Base-by-base conservation (phyloP, 2,329 filamentous ascomycete species). In the Knufia fluminis region DNA sequence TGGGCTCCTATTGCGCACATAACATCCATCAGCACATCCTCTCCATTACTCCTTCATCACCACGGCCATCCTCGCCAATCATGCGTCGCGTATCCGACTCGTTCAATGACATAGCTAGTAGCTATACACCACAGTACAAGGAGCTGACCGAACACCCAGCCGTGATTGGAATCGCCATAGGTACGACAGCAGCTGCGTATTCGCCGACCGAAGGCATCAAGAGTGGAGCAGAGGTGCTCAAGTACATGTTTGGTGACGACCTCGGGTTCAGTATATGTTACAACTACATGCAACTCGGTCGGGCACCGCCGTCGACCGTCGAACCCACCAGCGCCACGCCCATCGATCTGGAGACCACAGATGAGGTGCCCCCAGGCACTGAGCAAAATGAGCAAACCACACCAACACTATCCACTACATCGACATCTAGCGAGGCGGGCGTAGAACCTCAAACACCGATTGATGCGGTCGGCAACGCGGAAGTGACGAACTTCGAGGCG, bases 111-210 rank as follows among this genome's bases (percentile, higher is more conserved):
- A 71, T 46, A 62, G 66, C 0, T 20, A 62, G 58, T 16, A 60
- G 62, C 32, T 62, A 65, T 32, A 62, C 63, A 43, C 72, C 78
- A 2, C 64, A 67, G 23, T 77, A 76, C 51, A 62, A 71, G 33
- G 65, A 72, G 51, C 66, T 85, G 10, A 65, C 66, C 1, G 71
- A 77, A 44, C 71, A 83, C 8, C 74, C 78, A 12, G 74, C 82
- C 12, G 78, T 83, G 69, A 88, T 90, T 54, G 83, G 80, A 0
- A 66, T 89, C 2, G 84, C 84, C 0, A 72, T 89, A 1, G 85
- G 85, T 28, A 82, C 80, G 63, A 78, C 80, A 59, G 84, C 81
- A 1, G 71, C 88, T 1, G 75, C 77, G 1, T 86, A 80, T 57
- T 75, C 74, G 39, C 73, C 77, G 0, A 71, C 71, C 0, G 70